phyloP scores from a whole-genome alignment of 2,329 filamentous ascomycete species.

The Aspergillus aculeatinus region DNA sequence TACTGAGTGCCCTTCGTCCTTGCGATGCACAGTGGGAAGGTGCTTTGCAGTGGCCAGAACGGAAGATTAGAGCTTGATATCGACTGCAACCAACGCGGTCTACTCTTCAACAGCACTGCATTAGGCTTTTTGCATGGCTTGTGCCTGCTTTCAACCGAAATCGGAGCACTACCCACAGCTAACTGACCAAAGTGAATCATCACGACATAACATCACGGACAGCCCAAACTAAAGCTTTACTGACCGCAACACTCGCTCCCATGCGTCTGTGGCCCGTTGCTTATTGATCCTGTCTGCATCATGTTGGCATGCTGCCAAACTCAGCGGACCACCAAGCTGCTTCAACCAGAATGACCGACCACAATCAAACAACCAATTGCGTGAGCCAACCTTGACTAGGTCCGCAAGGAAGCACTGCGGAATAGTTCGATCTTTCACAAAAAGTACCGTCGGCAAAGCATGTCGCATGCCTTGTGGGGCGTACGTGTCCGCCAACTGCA shows the following conservation, averaged over 20 bases:
- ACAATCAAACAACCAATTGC: constrained; percentile 36
- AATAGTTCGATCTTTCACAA: constrained; percentile 28
- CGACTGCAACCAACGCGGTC: not conserved
- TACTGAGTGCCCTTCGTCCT: constrained; percentile 23
- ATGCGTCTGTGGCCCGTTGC: constrained; percentile 23
- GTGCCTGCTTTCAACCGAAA: not conserved
- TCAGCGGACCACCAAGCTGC: constrained; percentile 31
- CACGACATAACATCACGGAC: not conserved
- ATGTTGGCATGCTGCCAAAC: constrained; percentile 25
- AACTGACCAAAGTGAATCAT: not conserved
- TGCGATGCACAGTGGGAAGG: constrained; percentile 26
- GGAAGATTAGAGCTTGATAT: constrained; percentile 28
- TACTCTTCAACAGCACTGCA: not conserved
- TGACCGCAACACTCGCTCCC: constrained; percentile 16
- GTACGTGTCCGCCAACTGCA: constrained; percentile 20
- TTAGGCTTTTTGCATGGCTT: not conserved
- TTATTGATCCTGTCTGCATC: constrained; percentile 26
- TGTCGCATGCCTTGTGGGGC: constrained; percentile 22
- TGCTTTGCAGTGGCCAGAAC: constrained; percentile 32
- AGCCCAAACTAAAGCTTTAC: constrained; percentile 20
- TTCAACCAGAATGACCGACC: constrained; percentile 35
- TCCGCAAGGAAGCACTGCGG: constrained; percentile 33
- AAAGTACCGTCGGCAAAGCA: constrained; percentile 27
- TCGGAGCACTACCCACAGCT: not conserved
- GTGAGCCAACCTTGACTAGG: constrained; percentile 32